Percentiles rank a stretch among this genome's conserved stretches.
Evolutionary conservation across 1,284 basidiomycete species (phyloP).

Genomic region (Paramarasmius palmivorus): DNA sequence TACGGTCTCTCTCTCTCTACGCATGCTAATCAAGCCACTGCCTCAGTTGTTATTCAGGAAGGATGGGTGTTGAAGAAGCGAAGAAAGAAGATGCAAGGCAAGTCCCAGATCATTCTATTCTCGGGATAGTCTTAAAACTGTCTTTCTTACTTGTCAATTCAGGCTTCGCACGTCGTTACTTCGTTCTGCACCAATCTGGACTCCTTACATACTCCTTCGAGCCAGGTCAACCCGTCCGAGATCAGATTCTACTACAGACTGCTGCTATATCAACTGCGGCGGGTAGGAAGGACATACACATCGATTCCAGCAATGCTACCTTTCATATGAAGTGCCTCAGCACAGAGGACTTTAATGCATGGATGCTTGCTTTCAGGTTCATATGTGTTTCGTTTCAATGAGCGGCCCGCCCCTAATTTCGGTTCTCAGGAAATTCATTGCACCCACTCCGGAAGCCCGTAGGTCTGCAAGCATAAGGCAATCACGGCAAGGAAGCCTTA

Average conservation of each 20-base stretch:
- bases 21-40: constrained; percentile 3
- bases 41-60: constrained; percentile 46
- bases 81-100: constrained; percentile 83
- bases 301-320: constrained; percentile 74
- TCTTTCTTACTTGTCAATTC: constrained; percentile 14
- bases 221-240: constrained; percentile 68
- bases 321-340: constrained; percentile 80
- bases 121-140: constrained; percentile 2
- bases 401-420: neutral
- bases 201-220: constrained; percentile 76
- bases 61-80: constrained; percentile 85
- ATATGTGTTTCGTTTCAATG: constrained; percentile 5
- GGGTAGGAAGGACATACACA: constrained; percentile 72
- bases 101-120: constrained; percentile 5
- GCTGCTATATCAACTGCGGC: constrained; percentile 74
- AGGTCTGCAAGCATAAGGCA: constrained; percentile 45
- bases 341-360: constrained; percentile 67
- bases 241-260: constrained; percentile 64
- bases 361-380: constrained; percentile 76
- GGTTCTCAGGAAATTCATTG: constrained; percentile 13
- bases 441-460: constrained; percentile 41
- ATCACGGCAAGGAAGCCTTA: constrained; percentile 39
- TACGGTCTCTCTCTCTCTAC: constrained; percentile 12
- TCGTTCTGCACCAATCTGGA: constrained; percentile 65
- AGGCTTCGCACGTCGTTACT: constrained; percentile 87